A percentile compares a stretch with the other conserved stretches of the same genome.
Conservation (phyloP, 2,329 filamentous ascomycete species). For the Aspergillus aculeatinus region DNA sequence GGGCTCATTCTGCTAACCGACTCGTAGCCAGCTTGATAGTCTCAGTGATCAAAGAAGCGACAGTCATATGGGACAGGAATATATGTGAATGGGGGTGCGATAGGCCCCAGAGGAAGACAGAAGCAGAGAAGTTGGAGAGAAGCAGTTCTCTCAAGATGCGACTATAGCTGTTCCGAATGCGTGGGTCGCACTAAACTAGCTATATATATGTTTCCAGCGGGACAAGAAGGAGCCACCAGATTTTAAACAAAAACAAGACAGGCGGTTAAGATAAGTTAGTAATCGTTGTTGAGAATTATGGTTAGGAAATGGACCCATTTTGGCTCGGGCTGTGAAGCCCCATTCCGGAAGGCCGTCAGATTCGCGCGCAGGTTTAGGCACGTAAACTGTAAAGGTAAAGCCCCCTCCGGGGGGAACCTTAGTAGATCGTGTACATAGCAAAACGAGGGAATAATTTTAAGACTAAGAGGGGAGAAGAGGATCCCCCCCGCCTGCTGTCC, state of each 20-base stretch:
- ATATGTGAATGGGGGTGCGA: slow-evolving; percentile 9
- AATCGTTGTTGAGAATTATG: slow-evolving; percentile 10
- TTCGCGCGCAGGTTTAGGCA: slow-evolving; percentile 7
- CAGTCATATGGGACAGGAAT: slow-evolving; percentile 14
- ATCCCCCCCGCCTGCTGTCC: background rate
- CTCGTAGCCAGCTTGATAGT: slow-evolving; percentile 2
- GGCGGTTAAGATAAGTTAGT: slow-evolving; percentile 16
- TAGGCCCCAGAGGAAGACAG: slow-evolving; percentile 8
- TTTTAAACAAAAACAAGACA: slow-evolving; percentile 8
- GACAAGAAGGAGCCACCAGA: slow-evolving; percentile 9
- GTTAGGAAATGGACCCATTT: slow-evolving; percentile 3
- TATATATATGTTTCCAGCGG: slow-evolving; percentile 13
- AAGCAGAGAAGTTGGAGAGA: slow-evolving; percentile 3
- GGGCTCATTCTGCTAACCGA: slow-evolving; percentile 24
- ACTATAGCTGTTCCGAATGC: slow-evolving; percentile 25
- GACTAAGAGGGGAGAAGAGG: background rate
- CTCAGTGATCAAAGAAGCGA: slow-evolving; percentile 6
- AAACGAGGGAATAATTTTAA: background rate
- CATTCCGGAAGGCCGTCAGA: slow-evolving; percentile 6
- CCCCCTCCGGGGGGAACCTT: background rate
- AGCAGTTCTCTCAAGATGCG: slow-evolving; percentile 15
- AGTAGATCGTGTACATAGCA: background rate
- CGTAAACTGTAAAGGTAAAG: background rate
- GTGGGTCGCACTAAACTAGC: slow-evolving; percentile 22
- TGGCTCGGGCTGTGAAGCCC: slow-evolving; percentile 4